Conservation (phyloP, 2,329 filamentous ascomycete species). For the Arthroderma uncinatum region DNA sequence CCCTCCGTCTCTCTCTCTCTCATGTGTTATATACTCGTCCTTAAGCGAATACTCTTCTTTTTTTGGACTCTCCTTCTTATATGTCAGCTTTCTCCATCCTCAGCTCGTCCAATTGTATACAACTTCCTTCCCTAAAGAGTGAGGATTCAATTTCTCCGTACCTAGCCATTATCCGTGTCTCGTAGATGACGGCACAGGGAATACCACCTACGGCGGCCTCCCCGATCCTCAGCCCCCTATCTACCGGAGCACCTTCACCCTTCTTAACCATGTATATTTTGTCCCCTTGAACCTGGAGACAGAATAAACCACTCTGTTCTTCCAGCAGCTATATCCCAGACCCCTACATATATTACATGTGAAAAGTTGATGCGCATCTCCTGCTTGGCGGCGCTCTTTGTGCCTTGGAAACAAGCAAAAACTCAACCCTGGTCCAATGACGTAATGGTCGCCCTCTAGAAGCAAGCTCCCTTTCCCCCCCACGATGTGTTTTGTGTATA, state of each 20-base stretch:
- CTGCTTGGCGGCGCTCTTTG: background rate
- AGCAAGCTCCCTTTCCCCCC: background rate
- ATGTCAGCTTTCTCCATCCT: background rate
- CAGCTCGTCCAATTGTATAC: background rate
- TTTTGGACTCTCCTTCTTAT: background rate
- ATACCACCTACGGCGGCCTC: background rate
- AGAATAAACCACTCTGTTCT: no score
- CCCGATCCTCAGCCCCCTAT: background rate
- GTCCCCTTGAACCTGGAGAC: no score
- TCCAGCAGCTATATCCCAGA: background rate
- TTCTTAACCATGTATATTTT: no score
- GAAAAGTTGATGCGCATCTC: background rate
- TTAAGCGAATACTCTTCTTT: conserved; percentile 2
- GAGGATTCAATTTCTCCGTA: no score
- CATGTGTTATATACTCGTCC: conserved; percentile 4
- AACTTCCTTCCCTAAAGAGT: background rate
- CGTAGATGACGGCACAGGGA: no score
- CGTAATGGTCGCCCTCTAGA: background rate
- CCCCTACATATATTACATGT: background rate
- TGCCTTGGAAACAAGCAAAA: conserved; percentile 5
- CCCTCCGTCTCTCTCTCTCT: background rate
- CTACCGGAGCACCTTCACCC: background rate
- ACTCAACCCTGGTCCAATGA: background rate
- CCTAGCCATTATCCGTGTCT: background rate
- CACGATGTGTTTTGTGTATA: background rate